Conservation (phyloP, 495 filamentous ascomycete species). For the Barbatosphaeria neglecta region DNA sequence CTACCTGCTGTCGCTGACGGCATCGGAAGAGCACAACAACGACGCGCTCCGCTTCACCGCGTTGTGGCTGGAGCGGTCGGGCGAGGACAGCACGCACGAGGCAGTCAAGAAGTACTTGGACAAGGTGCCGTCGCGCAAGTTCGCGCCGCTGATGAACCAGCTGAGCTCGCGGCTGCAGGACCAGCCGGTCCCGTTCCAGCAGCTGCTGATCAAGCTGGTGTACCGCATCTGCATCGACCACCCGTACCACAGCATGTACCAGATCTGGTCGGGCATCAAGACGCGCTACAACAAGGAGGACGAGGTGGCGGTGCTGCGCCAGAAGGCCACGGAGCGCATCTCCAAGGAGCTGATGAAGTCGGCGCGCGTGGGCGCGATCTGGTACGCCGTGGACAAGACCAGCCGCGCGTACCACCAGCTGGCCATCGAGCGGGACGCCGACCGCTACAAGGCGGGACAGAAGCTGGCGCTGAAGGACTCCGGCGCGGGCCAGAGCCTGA, state of each 20-base stretch:
- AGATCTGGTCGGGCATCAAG: constrained; percentile 73
- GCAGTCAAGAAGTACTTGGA: constrained; percentile 59
- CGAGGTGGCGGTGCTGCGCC: constrained; percentile 56
- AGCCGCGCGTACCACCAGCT: constrained; percentile 64
- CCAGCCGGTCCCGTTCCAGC: constrained; percentile 56
- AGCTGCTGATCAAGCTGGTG: constrained; percentile 56
- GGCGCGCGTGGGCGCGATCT: constrained; percentile 38
- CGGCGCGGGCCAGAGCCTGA: constrained; percentile 41
- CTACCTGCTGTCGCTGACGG: constrained; percentile 73
- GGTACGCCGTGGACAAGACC: constrained; percentile 57
- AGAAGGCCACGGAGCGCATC: constrained; percentile 57
- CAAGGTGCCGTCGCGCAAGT: constrained; percentile 77
- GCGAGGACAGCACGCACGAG: constrained; percentile 57
- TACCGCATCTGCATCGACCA: constrained; percentile 79
- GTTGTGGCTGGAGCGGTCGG: constrained; percentile 79
- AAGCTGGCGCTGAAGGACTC: constrained; percentile 51
- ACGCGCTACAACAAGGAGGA: constrained; percentile 55
- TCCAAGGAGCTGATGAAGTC: constrained; percentile 40
- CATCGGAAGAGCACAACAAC: constrained; percentile 78
- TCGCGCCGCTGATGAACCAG: constrained; percentile 90
- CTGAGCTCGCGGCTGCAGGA: constrained; percentile 81
- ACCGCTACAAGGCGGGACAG: constrained; percentile 49
- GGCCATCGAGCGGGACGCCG: constrained; percentile 52
- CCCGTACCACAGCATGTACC: constrained; percentile 92
- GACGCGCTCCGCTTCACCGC: constrained; percentile 91